phyloP scores from a whole-genome alignment of 495 filamentous ascomycete species.

The Penicilliopsis zonata region DNA sequence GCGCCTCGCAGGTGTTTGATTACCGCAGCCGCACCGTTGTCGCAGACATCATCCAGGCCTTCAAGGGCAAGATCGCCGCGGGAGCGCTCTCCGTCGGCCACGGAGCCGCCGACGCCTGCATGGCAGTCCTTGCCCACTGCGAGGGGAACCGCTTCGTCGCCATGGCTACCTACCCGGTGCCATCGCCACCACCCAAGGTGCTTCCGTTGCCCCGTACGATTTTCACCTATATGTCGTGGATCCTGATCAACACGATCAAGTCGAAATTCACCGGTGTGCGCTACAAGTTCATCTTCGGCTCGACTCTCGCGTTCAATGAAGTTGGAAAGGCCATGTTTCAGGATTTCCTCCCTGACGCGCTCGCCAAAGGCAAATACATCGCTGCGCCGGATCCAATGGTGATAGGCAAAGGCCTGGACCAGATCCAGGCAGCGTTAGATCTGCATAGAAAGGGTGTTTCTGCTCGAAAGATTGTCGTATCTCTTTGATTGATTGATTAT shows the following conservation, averaged over 20 bases:
- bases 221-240: neutral
- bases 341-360: constrained; percentile 27
- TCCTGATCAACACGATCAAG: neutral
- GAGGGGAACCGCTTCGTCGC: neutral
- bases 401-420: constrained; percentile 28
- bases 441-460: constrained; percentile 19
- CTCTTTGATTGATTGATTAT: neutral
- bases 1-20: constrained; percentile 40
- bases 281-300: constrained; percentile 8
- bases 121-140: neutral
- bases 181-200: neutral
- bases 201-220: neutral
- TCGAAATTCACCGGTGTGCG: constrained; percentile 1
- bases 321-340: constrained; percentile 24
- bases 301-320: constrained; percentile 12
- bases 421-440: constrained; percentile 27
- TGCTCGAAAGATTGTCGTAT: constrained; percentile 31
- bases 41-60: too few relatives aligned
- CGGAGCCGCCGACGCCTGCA: neutral
- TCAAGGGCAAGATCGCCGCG: too few relatives aligned
- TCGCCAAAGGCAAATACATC: constrained; percentile 10
- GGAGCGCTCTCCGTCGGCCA: constrained; percentile 8
- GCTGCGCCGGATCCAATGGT: constrained; percentile 20
- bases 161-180: neutral
- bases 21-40: constrained; percentile 26